These are phyloP conservation scores for Panicum hallii DNA, from an alignment of 202 grass and related monocot species.

Conservation along the genomic window DNA sequence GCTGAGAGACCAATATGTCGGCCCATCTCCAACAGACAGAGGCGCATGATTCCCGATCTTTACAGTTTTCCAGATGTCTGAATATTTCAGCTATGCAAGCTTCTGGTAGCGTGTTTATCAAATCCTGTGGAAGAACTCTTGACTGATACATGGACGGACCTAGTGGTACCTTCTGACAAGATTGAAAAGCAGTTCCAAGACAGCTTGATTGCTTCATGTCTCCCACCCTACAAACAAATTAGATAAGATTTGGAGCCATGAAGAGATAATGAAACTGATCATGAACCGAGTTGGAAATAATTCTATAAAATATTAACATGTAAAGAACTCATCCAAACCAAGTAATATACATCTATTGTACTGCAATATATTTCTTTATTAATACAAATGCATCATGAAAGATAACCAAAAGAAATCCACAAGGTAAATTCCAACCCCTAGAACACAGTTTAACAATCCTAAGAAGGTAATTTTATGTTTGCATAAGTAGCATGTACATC, in stretches of 20 bases:
- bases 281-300: background rate
- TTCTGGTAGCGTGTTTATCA: slow-evolving; percentile 37
- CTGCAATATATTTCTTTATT: slow-evolving; percentile 20
- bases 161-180: background rate
- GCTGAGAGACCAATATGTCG: slow-evolving; percentile 10
- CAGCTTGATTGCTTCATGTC: slow-evolving; percentile 31
- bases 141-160: background rate
- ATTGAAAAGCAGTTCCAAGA: slow-evolving; percentile 9
- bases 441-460: background rate
- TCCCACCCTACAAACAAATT: slow-evolving; percentile 11
- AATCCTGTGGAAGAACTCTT: slow-evolving; percentile 5
- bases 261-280: background rate
- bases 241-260: slow-evolving; percentile 1
- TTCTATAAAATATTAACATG: background rate
- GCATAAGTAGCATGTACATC: slow-evolving; percentile 2
- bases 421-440: background rate
- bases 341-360: slow-evolving; percentile 10
- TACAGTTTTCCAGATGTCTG: slow-evolving; percentile 12
- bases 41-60: slow-evolving; percentile 29
- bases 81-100: slow-evolving; percentile 41
- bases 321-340: background rate
- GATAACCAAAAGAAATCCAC: background rate
- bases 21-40: slow-evolving; percentile 27
- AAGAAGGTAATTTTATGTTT: slow-evolving; percentile 1
- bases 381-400: slow-evolving; percentile 7